Conservation (phyloP, 176 grass and related monocot species). For the Hyparrhenia diplandra region DNA sequence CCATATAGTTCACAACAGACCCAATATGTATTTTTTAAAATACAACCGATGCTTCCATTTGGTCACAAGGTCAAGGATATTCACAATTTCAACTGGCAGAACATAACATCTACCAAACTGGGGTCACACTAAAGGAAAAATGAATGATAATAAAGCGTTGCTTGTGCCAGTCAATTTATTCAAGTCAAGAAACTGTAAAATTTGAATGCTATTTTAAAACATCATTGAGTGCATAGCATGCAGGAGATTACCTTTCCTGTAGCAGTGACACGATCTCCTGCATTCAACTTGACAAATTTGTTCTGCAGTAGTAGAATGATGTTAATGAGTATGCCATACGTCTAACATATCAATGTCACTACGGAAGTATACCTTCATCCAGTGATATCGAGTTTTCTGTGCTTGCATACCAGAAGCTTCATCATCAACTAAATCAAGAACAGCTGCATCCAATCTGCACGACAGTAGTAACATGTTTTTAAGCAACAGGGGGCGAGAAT, state of each 20-base stretch:
- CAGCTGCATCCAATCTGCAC: slow-evolving; percentile 87
- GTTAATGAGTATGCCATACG: slow-evolving; percentile 22
- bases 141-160: background rate
- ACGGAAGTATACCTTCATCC: slow-evolving; percentile 72
- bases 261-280: slow-evolving; percentile 77
- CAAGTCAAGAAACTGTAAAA: background rate
- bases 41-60: background rate
- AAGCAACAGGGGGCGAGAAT: background rate
- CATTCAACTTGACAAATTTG: slow-evolving; percentile 93
- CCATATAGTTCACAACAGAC: background rate
- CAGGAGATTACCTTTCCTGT: slow-evolving; percentile 70
- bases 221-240: background rate
- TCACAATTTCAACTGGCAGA: background rate
- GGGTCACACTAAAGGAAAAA: background rate
- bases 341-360: background rate
- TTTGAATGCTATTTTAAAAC: background rate
- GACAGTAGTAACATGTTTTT: slow-evolving; percentile 12
- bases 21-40: slow-evolving; percentile 16
- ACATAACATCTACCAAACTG: background rate
- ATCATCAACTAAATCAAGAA: slow-evolving; percentile 93
- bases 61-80: background rate
- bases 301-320: slow-evolving; percentile 52
- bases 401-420: slow-evolving; percentile 78
- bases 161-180: background rate
- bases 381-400: slow-evolving; percentile 92